phyloP scores from a whole-genome alignment of 805 yeast genomes.

The Starmerella powellii region DNA sequence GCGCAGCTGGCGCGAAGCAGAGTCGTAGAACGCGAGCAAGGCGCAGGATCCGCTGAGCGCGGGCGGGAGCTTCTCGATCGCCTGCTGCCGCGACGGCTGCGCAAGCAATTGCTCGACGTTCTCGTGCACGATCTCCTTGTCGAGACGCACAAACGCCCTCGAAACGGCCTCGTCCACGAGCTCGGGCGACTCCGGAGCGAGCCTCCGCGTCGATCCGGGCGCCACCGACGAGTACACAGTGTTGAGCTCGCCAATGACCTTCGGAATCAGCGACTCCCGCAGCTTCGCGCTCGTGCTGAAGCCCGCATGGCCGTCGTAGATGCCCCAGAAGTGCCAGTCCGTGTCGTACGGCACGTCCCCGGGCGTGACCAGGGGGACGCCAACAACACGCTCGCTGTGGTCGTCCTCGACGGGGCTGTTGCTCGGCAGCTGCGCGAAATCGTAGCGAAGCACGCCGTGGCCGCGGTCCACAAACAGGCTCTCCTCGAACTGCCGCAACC shows the following conservation, averaged over 20 bases:
- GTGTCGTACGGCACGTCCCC: constrained; percentile 35
- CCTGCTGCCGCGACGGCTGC: constrained; percentile 48
- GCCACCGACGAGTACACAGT: constrained; percentile 43
- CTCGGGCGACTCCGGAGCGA: constrained; percentile 49
- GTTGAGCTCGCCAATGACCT: constrained; percentile 67
- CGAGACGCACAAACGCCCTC: constrained; percentile 68
- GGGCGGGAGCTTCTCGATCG: constrained; percentile 70
- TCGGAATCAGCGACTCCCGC: constrained; percentile 62
- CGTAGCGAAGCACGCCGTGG: constrained; percentile 79
- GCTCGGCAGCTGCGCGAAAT: constrained; percentile 77
- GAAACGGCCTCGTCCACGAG: constrained; percentile 68
- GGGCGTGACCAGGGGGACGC: constrained; percentile 39
- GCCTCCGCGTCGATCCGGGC: constrained; percentile 34
- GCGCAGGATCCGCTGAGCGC: constrained; percentile 96
- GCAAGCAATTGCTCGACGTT: constrained; percentile 58
- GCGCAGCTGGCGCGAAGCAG: constrained; percentile 53
- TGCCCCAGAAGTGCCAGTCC: constrained; percentile 92
- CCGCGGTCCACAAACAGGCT: constrained; percentile 70
- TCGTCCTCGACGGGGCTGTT: constrained; percentile 94
- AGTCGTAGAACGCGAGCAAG: constrained; percentile 72
- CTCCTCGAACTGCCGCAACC: constrained; percentile 64
- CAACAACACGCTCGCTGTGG: constrained; percentile 64
- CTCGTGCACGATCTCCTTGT: constrained; percentile 71
- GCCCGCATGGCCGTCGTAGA: constrained; percentile 95
- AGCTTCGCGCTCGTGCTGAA: constrained; percentile 84